Evolutionary conservation across 78 protist genomes (phyloP).

Genomic region (Isochrysis galbana): DNA sequence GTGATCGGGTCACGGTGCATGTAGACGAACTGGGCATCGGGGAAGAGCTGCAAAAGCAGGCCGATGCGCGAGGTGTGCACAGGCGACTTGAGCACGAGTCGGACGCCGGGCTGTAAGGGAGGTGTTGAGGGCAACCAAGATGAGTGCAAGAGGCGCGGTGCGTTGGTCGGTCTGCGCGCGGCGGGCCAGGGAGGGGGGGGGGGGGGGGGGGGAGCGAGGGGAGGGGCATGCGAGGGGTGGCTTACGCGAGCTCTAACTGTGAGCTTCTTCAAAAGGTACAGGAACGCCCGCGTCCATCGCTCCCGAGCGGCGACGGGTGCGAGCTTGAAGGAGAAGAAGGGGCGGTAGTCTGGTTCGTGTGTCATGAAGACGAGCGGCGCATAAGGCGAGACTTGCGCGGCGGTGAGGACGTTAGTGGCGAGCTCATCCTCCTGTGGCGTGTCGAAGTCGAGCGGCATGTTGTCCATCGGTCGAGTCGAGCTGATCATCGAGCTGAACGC

Average conservation of each 20-base stretch:
- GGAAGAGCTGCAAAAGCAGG: background rate
- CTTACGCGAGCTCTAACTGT: too few relatives aligned
- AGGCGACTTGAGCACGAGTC: conserved; percentile 26
- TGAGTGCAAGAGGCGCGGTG: too few relatives aligned
- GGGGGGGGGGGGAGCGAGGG: too few relatives aligned
- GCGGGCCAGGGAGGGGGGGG: too few relatives aligned
- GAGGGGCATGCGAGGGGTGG: too few relatives aligned
- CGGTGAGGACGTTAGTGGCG: background rate
- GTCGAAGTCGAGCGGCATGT: conserved; percentile 21
- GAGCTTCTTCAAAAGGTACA: too few relatives aligned
- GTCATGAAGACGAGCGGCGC: conserved; percentile 8
- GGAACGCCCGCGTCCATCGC: too few relatives aligned
- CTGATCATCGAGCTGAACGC: background rate
- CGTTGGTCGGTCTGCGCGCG: too few relatives aligned
- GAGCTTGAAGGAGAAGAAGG: background rate
- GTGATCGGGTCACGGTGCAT: background rate
- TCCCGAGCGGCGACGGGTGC: too few relatives aligned
- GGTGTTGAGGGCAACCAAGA: too few relatives aligned
- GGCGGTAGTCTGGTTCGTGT: background rate
- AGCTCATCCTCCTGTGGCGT: conserved; percentile 33
- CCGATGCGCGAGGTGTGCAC: conserved; percentile 22
- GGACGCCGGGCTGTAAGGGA: too few relatives aligned
- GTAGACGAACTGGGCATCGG: conserved; percentile 2
- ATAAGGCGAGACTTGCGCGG: background rate
- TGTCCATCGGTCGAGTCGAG: conserved; percentile 20